These are phyloP conservation scores for Populus euphratica DNA, from an alignment of 345 rosid genomes.

Conservation along the genomic window DNA sequence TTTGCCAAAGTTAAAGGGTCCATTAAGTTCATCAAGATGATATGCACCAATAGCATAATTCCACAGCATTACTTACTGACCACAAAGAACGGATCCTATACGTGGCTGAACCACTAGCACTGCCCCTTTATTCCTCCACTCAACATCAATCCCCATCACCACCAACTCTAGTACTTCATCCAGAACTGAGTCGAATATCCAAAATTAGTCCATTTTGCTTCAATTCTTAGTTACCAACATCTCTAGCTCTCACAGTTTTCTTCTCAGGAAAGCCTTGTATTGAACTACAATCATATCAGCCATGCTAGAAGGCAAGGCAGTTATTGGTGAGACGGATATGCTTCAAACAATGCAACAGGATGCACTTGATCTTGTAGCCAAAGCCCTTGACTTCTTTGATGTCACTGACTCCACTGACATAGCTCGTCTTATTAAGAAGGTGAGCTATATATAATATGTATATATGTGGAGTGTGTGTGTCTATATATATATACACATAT, in stretches of 20 bases:
- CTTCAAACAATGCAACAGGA: slow-evolving; percentile 67
- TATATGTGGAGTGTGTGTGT: neutral
- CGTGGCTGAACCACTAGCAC: slow-evolving; percentile 20
- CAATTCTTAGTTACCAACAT: neutral
- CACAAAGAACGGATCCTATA: slow-evolving; percentile 7
- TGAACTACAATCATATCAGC: neutral
- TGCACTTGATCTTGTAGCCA: slow-evolving; percentile 64
- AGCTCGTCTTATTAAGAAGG: slow-evolving; percentile 78
- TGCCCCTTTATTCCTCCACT: neutral
- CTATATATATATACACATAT: neutral
- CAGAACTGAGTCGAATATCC: neutral
- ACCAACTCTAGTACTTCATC: slow-evolving; percentile 2
- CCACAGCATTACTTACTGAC: slow-evolving; percentile 4
- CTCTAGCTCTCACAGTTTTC: neutral
- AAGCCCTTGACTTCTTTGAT: slow-evolving; percentile 78
- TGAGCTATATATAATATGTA: slow-evolving; percentile 1
- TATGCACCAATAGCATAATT: neutral
- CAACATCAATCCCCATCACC: neutral
- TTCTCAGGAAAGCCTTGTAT: neutral
- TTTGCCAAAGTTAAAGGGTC: neutral
- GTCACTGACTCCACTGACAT: slow-evolving; percentile 63
- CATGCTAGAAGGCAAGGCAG: slow-evolving; percentile 88
- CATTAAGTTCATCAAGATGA: neutral
- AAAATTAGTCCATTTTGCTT: too few relatives aligned
- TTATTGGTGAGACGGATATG: slow-evolving; percentile 79